A percentile compares a stretch with the other conserved stretches of the same genome.
Evolutionary conservation across 495 filamentous ascomycete species (phyloP).

Genomic region (Annulohypoxylon stygium): DNA sequence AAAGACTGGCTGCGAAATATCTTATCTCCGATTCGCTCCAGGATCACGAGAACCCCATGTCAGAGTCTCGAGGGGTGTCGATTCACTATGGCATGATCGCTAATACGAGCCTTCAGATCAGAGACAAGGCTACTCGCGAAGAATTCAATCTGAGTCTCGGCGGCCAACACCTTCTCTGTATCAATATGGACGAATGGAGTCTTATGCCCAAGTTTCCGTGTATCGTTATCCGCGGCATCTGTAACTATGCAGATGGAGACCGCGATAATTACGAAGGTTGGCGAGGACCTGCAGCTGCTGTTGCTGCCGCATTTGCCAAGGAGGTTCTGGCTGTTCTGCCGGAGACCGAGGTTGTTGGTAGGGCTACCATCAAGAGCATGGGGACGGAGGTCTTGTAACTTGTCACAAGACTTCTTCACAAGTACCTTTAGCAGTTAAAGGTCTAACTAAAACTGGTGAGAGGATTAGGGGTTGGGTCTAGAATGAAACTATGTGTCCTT

Average conservation of each 20-base stretch:
- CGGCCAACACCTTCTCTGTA: not conserved
- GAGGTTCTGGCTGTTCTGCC: not conserved
- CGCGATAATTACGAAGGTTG: not conserved
- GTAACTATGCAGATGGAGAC: not conserved
- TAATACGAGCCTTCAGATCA: not conserved
- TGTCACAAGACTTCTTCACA: too few relatives aligned
- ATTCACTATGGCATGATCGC: constrained; percentile 6
- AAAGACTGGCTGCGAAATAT: constrained; percentile 1
- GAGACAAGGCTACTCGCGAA: not conserved
- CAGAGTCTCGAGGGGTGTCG: not conserved
- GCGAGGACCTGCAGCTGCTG: not conserved
- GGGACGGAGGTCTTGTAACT: not conserved
- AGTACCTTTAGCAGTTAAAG: too few relatives aligned
- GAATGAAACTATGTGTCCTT: too few relatives aligned
- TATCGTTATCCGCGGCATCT: constrained; percentile 6
- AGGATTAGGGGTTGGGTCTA: too few relatives aligned
- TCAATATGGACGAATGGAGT: not conserved
- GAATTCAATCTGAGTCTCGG: not conserved
- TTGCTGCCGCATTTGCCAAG: not conserved
- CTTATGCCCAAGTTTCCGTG: not conserved
- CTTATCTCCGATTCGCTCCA: not conserved
- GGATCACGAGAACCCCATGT: not conserved
- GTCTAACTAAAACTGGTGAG: too few relatives aligned
- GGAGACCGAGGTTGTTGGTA: not conserved
- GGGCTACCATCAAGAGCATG: not conserved